phyloP scores from a whole-genome alignment of 257 asterid genomes.

The Nicotiana undulata region DNA sequence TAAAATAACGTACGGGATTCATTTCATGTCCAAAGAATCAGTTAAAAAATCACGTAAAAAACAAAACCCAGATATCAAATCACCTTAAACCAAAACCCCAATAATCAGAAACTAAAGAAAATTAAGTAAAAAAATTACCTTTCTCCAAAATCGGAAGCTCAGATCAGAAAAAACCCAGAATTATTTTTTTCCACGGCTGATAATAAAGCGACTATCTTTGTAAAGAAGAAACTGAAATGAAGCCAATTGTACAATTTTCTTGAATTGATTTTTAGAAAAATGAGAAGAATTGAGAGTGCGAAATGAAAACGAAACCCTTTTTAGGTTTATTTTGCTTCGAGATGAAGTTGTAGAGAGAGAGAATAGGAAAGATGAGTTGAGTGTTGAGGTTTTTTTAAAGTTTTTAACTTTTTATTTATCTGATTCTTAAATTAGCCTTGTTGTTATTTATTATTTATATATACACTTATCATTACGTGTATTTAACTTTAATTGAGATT shows the following conservation, averaged over 20 bases:
- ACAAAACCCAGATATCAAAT: neutral
- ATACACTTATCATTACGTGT: too few species aligned
- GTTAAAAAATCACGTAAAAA: neutral
- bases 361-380: neutral
- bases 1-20: neutral
- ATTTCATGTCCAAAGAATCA: neutral
- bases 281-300: neutral
- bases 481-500: neutral
- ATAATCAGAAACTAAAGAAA: neutral
- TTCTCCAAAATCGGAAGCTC: neutral
- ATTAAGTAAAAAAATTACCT: neutral
- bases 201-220: neutral
- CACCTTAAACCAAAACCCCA: neutral
- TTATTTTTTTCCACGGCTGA: neutral
- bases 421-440: too few species aligned
- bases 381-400: too few species aligned
- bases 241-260: neutral
- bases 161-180: neutral
- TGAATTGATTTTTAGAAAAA: neutral
- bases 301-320: constrained; percentile 6
- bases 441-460: too few species aligned
- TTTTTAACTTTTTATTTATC: too few species aligned
- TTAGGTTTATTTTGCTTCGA: neutral
- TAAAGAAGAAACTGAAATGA: neutral
- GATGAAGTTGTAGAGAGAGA: neutral